Conservation (phyloP, 2,329 filamentous ascomycete genomes). For the Proliferodiscus dingleyae region DNA sequence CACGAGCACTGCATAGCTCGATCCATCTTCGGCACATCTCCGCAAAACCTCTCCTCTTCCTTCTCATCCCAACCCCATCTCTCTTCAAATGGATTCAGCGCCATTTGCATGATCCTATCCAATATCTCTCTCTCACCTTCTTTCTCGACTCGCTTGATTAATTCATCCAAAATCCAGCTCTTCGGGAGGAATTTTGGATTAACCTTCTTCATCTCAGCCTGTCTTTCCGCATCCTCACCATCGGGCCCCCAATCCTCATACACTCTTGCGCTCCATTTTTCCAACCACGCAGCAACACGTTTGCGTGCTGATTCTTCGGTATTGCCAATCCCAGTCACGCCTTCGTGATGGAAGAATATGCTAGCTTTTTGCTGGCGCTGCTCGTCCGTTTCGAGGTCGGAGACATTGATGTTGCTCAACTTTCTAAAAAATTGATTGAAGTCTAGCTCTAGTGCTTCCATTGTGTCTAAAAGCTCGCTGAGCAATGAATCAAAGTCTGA, state of each 20-base stretch:
- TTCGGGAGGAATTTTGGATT: slow-evolving; percentile 93
- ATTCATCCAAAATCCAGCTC: slow-evolving; percentile 87
- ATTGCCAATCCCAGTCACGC: slow-evolving; percentile 50
- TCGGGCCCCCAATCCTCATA: slow-evolving; percentile 69
- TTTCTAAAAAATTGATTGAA: slow-evolving; percentile 93
- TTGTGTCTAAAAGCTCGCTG: slow-evolving; percentile 73
- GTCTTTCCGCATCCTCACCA: slow-evolving; percentile 56
- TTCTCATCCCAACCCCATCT: slow-evolving; percentile 63
- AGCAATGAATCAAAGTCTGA: slow-evolving; percentile 77
- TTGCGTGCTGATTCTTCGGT: slow-evolving; percentile 60
- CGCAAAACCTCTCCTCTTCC: slow-evolving; percentile 78
- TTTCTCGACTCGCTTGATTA: slow-evolving; percentile 85
- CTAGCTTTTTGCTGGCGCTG: slow-evolving; percentile 59
- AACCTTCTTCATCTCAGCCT: slow-evolving; percentile 70
- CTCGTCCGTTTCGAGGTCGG: slow-evolving; percentile 60
- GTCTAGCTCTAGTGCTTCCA: slow-evolving; percentile 80
- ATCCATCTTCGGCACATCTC: slow-evolving; percentile 74
- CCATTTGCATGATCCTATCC: slow-evolving; percentile 74
- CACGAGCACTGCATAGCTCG: slow-evolving; percentile 92
- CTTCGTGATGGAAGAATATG: slow-evolving; percentile 77
- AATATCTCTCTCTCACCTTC: slow-evolving; percentile 76
- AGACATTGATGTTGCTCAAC: slow-evolving; percentile 59
- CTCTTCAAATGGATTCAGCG: slow-evolving; percentile 79
- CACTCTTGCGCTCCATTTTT: slow-evolving; percentile 67
- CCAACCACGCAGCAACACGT: slow-evolving; percentile 73